phyloP scores from a whole-genome alignment of 371 early-diverging fungal genomes.

The Rhizopus arrhizus region DNA sequence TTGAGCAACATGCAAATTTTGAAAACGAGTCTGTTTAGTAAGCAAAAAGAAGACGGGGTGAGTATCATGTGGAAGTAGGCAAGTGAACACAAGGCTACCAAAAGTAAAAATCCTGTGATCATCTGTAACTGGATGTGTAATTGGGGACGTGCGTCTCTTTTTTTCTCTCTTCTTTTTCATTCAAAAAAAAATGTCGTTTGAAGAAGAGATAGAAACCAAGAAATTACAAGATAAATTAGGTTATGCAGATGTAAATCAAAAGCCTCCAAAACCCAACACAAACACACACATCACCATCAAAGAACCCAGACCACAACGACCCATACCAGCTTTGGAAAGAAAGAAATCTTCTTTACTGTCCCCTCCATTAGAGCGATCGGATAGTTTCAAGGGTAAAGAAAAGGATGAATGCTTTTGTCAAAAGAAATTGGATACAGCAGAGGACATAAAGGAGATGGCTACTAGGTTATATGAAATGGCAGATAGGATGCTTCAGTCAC shows the following conservation, averaged over 20 bases:
- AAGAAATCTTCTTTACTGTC: neutral
- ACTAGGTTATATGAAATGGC: conserved; percentile 22
- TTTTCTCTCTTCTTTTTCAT: conserved; percentile 1
- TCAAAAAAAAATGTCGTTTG: neutral
- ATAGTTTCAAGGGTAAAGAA: neutral
- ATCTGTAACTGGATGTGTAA: neutral
- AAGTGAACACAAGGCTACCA: too few species aligned
- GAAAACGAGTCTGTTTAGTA: neutral
- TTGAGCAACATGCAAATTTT: conserved; percentile 58
- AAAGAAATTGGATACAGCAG: neutral
- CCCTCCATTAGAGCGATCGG: neutral
- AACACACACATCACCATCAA: conserved; percentile 9
- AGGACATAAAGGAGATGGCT: conserved; percentile 23
- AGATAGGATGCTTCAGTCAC: conserved; percentile 16
- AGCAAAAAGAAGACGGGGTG: too few species aligned
- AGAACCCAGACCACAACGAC: conserved; percentile 22
- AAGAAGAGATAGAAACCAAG: conserved; percentile 2
- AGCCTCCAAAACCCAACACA: neutral
- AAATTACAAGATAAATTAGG: conserved; percentile 27
- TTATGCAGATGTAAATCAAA: conserved; percentile 16
- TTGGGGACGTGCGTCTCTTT: neutral
- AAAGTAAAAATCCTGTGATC: neutral
- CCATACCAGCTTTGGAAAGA: neutral
- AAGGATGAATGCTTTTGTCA: neutral
- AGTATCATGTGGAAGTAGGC: too few species aligned